phyloP scores from a whole-genome alignment of 805 yeast species.

The Wickerhamomyces alni region DNA sequence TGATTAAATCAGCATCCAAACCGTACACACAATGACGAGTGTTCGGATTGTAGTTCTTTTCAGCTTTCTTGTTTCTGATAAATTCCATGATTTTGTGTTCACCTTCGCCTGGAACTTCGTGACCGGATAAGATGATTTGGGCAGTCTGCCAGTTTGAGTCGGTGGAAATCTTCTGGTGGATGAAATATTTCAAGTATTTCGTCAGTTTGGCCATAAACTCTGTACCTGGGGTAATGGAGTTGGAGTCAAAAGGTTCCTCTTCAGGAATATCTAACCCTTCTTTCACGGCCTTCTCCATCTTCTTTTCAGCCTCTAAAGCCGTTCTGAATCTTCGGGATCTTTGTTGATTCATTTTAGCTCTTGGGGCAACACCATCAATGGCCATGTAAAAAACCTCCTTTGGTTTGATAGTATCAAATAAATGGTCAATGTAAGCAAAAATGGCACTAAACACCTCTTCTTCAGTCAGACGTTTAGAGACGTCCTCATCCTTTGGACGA shows the following conservation, averaged over 20 bases:
- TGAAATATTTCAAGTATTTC: conserved; percentile 73
- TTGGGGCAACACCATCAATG: conserved; percentile 97
- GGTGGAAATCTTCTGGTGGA: conserved; percentile 79
- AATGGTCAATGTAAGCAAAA: conserved; percentile 89
- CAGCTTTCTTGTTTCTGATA: conserved; percentile 74
- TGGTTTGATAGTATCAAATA: conserved; percentile 84
- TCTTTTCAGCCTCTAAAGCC: conserved; percentile 86
- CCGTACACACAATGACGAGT: conserved; percentile 93
- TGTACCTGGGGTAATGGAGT: conserved; percentile 94
- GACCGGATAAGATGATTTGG: conserved; percentile 79
- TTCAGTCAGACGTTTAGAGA: conserved; percentile 66
- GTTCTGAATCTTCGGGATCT: conserved; percentile 93
- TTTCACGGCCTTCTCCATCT: conserved; percentile 63
- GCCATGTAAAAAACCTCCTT: conserved; percentile 89
- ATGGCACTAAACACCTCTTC: conserved; percentile 92
- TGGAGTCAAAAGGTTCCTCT: conserved; percentile 84
- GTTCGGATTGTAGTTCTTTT: conserved; percentile 67
- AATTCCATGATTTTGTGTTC: conserved; percentile 96
- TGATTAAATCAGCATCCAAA: conserved; percentile 91
- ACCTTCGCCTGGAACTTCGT: conserved; percentile 98
- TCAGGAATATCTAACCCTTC: conserved; percentile 73
- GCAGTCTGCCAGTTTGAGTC: conserved; percentile 83
- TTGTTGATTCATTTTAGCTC: conserved; percentile 98
- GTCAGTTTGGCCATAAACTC: conserved; percentile 92
- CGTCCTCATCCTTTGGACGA: conserved; percentile 69